Percentiles rank a stretch among this genome's conserved stretches.
These are phyloP conservation scores for Ustilago xerochloae DNA, from an alignment of 1,284 basidiomycete species.

Conservation along the genomic window DNA sequence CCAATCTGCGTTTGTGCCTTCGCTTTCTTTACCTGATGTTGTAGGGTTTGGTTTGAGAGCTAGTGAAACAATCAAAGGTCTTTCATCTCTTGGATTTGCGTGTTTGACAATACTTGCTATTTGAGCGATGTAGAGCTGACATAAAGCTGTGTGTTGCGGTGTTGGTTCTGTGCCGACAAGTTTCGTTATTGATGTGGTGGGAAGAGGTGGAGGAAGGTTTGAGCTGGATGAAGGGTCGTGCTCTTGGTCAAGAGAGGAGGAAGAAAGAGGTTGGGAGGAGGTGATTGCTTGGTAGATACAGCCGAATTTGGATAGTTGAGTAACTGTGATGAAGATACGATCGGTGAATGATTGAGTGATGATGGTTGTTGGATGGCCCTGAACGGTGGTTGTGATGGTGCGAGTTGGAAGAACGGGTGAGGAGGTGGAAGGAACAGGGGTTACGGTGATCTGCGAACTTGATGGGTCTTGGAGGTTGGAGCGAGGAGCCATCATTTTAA, in stretches of 20 bases:
- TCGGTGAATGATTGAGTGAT: slow-evolving; percentile 48
- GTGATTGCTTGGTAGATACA: slow-evolving; percentile 42
- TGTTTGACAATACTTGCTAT: slow-evolving; percentile 83
- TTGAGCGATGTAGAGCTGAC: slow-evolving; percentile 85
- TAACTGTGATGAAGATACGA: slow-evolving; percentile 52
- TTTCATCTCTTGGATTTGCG: slow-evolving; percentile 67
- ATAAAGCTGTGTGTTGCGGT: slow-evolving; percentile 76
- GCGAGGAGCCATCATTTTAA: not conserved
- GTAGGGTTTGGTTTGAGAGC: slow-evolving; percentile 20
- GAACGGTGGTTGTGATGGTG: slow-evolving; percentile 10
- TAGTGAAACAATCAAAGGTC: slow-evolving; percentile 44
- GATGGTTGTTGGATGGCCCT: slow-evolving; percentile 29
- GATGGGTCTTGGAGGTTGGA: not conserved
- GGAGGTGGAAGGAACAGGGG: not conserved
- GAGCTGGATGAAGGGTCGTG: not conserved
- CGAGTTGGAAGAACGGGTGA: slow-evolving; percentile 16
- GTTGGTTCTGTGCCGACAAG: slow-evolving; percentile 78
- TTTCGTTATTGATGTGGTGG: slow-evolving; percentile 79
- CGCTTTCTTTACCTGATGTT: not conserved
- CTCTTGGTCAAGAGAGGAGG: not conserved
- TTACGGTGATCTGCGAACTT: slow-evolving; percentile 1
- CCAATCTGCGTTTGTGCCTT: not conserved
- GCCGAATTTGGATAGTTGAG: slow-evolving; percentile 52
- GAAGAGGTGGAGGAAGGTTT: slow-evolving; percentile 73
- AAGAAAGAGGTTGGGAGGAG: not conserved